Evolutionary conservation across 2,329 filamentous ascomycete genomes (phyloP).

Genomic region (Tolypocladium sp.): DNA sequence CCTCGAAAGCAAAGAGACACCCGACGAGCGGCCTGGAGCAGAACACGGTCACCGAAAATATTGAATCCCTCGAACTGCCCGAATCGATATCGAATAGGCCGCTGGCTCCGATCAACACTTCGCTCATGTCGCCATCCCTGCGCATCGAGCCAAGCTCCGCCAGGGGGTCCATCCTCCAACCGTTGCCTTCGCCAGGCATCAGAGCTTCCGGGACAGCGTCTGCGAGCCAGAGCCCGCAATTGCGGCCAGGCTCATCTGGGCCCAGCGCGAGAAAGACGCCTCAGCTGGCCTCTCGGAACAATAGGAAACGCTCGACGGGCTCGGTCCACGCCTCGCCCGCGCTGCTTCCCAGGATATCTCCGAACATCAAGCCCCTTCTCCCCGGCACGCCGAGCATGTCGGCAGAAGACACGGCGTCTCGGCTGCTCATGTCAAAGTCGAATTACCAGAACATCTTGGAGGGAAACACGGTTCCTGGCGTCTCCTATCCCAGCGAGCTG

Average conservation of each 20-base stretch:
- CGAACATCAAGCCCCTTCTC: constrained; percentile 84
- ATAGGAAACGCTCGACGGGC: constrained; percentile 64
- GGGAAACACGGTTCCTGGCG: constrained; percentile 80
- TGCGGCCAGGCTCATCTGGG: constrained; percentile 40
- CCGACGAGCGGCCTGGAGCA: constrained; percentile 31
- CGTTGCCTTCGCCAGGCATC: constrained; percentile 39
- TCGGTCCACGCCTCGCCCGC: constrained; percentile 80
- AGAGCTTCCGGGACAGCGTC: constrained; percentile 34
- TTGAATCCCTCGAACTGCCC: constrained; percentile 58
- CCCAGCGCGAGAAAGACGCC: constrained; percentile 44
- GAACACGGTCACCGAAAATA: constrained; percentile 38
- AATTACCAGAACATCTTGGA: constrained; percentile 98
- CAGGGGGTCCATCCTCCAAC: constrained; percentile 42
- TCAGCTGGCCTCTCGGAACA: constrained; percentile 44
- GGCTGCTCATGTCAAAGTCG: constrained; percentile 83
- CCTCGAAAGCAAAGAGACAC: constrained; percentile 40
- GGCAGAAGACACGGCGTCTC: constrained; percentile 52
- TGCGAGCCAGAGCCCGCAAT: constrained; percentile 58
- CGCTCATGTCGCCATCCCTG: constrained; percentile 27
- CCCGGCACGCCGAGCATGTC: constrained; percentile 48
- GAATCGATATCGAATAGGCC: constrained; percentile 46
- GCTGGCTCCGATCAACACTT: constrained; percentile 28
- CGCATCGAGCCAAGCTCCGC: constrained; percentile 28
- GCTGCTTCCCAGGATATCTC: constrained; percentile 80
- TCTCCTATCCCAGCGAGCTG: constrained; percentile 82